phyloP scores from a whole-genome alignment of 768 basidiomycete species.

The Chlorophyllum brunneum region DNA sequence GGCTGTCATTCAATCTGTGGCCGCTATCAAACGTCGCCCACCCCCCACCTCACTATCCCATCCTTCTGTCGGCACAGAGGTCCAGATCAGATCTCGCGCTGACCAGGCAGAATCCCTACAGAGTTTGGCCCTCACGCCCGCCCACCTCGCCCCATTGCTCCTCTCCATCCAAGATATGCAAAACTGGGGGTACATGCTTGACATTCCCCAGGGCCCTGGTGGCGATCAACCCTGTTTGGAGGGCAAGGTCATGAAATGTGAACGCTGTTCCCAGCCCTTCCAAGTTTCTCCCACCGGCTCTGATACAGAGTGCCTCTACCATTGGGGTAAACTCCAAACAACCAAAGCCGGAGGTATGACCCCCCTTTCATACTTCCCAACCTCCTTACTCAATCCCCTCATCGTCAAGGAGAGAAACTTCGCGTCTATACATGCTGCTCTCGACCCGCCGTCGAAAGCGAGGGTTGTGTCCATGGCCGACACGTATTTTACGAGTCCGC shows the following conservation, averaged over 20 bases:
- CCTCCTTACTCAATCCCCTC: conserved; percentile 13
- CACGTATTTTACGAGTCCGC: conserved; percentile 90
- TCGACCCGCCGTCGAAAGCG: conserved; percentile 47
- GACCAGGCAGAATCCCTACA: conserved; percentile 29
- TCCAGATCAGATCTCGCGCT: conserved; percentile 50
- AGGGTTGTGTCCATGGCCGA: conserved; percentile 73
- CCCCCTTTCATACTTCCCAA: background rate
- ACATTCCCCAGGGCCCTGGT: conserved; percentile 64
- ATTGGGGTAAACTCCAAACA: conserved; percentile 75
- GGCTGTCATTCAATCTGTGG: conserved; percentile 51
- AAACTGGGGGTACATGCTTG: conserved; percentile 67
- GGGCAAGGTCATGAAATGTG: conserved; percentile 66
- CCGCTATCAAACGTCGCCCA: conserved; percentile 44
- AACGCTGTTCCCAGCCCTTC: conserved; percentile 72
- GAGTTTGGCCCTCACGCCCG: conserved; percentile 3
- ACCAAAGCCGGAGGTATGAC: conserved; percentile 62
- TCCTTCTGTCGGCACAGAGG: conserved; percentile 76
- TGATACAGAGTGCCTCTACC: conserved; percentile 66
- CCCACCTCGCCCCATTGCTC: conserved; percentile 52
- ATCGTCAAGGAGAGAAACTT: conserved; percentile 57
- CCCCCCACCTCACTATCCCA: conserved; percentile 57
- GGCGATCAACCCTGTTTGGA: conserved; percentile 59
- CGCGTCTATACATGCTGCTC: conserved; percentile 81
- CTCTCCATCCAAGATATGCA: conserved; percentile 54
- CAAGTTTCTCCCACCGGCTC: conserved; percentile 57